phyloP scores from a whole-genome alignment of 164 flowering plant genomes.

The Macadamia integrifolia region DNA sequence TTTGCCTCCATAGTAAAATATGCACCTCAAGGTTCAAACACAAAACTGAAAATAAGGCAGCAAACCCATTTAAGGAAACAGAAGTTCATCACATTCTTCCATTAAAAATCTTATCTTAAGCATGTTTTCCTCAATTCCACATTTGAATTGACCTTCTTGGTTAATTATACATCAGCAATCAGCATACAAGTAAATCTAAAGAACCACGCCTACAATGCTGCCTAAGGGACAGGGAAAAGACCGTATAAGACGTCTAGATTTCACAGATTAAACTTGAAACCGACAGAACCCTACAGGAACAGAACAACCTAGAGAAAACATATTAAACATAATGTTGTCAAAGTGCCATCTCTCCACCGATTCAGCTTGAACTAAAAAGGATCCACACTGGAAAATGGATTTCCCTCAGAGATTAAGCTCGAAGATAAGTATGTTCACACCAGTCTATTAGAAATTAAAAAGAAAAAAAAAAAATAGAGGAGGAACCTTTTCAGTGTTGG shows the following conservation, averaged over 20 bases:
- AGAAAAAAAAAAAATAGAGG: neutral
- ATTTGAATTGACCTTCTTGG: too few relatives aligned
- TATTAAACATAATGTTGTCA: neutral
- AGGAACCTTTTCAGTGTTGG: conserved; percentile 74
- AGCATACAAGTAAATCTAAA: too few relatives aligned
- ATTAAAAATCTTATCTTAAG: too few relatives aligned
- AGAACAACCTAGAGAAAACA: neutral
- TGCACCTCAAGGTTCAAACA: neutral
- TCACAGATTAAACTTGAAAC: neutral
- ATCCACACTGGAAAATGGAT: too few relatives aligned
- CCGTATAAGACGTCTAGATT: neutral
- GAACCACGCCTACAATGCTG: too few relatives aligned
- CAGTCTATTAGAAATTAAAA: neutral
- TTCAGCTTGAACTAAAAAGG: neutral
- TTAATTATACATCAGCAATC: too few relatives aligned
- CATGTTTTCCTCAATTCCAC: too few relatives aligned
- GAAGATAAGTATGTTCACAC: neutral
- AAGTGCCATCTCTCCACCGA: neutral
- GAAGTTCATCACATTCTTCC: neutral
- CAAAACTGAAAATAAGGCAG: neutral
- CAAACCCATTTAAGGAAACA: neutral
- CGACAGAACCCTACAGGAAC: neutral
- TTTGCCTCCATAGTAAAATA: neutral
- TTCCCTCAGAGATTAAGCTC: neutral
- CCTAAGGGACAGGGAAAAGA: too few relatives aligned